Evolutionary conservation across 1,284 basidiomycete species (phyloP).

Genomic region (Vanrija pseudolonga): DNA sequence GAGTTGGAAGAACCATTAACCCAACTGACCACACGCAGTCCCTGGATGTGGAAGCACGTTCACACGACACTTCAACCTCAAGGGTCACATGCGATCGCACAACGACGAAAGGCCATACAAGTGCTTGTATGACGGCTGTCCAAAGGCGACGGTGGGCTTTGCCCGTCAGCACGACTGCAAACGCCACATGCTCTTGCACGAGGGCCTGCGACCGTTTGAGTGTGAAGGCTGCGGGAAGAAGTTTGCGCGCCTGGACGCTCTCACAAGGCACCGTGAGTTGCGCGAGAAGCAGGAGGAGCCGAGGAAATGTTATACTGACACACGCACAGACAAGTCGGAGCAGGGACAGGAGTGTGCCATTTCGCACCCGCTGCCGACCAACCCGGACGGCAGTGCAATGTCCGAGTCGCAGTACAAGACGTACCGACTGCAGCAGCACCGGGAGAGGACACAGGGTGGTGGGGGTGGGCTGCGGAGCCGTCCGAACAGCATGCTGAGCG

Average conservation of each 20-base stretch:
- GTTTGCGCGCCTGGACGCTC: conserved; percentile 86
- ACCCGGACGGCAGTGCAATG: conserved; percentile 47
- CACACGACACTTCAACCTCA: conserved; percentile 61
- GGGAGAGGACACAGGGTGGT: background rate
- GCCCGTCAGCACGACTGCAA: conserved; percentile 96
- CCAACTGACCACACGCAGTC: conserved; percentile 49
- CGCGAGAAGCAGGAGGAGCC: background rate
- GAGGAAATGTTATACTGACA: background rate
- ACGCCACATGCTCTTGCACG: conserved; percentile 82
- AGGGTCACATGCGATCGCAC: conserved; percentile 91
- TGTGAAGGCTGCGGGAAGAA: conserved; percentile 91
- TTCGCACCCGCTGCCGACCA: conserved; percentile 44
- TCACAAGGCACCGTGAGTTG: conserved; percentile 70
- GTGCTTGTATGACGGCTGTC: conserved; percentile 88
- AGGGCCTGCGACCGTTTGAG: conserved; percentile 76
- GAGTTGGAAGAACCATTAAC: conserved; percentile 5
- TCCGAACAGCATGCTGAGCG: conserved; percentile 5
- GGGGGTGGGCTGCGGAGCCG: conserved; percentile 8
- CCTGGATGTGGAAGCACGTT: conserved; percentile 94
- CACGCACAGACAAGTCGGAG: conserved; percentile 46
- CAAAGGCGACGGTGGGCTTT: conserved; percentile 68
- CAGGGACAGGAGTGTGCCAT: conserved; percentile 49
- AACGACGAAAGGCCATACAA: conserved; percentile 92
- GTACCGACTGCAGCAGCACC: conserved; percentile 20
- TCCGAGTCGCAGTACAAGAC: conserved; percentile 48